Conservation (phyloP, 129 eudicot genomes). For the Pulicaria dysenterica region DNA sequence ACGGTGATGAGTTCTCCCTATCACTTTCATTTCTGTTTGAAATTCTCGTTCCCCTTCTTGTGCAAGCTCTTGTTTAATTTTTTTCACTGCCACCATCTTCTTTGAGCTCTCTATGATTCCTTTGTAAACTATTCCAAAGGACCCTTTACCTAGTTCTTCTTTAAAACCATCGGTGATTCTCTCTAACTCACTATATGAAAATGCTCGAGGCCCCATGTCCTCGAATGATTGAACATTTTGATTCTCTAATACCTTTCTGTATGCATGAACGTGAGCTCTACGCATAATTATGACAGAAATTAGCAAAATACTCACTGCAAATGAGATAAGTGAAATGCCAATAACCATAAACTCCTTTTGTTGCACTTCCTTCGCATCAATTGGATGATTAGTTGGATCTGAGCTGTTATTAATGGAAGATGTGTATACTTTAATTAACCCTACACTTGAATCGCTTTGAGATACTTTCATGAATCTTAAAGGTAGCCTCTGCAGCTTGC, state of each 20-base stretch:
- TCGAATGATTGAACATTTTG: conserved; percentile 14
- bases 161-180: conserved; percentile 38
- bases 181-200: conserved; percentile 42
- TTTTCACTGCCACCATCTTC: conserved; percentile 46
- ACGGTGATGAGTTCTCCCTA: conserved; percentile 52
- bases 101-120: conserved; percentile 34
- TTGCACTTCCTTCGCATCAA: neutral
- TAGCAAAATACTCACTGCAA: conserved; percentile 10
- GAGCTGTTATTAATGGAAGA: neutral
- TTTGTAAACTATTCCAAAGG: conserved; percentile 53
- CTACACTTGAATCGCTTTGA: neutral
- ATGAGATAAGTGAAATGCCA: conserved; percentile 29
- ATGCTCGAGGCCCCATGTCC: conserved; percentile 24
- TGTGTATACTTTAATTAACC: conserved; percentile 4
- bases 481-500: conserved; percentile 44
- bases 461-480: conserved; percentile 25
- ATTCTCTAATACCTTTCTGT: conserved; percentile 14
- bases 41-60: conserved; percentile 52
- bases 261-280: conserved; percentile 9
- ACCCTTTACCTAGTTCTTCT: conserved; percentile 49
- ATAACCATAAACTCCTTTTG: conserved; percentile 10
- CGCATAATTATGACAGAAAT: conserved; percentile 20
- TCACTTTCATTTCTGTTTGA: conserved; percentile 46
- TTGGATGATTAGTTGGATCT: neutral
- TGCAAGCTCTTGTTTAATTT: conserved; percentile 14